phyloP scores from a whole-genome alignment of 495 filamentous ascomycete species.

The Pyrenopolyporus hunteri region DNA sequence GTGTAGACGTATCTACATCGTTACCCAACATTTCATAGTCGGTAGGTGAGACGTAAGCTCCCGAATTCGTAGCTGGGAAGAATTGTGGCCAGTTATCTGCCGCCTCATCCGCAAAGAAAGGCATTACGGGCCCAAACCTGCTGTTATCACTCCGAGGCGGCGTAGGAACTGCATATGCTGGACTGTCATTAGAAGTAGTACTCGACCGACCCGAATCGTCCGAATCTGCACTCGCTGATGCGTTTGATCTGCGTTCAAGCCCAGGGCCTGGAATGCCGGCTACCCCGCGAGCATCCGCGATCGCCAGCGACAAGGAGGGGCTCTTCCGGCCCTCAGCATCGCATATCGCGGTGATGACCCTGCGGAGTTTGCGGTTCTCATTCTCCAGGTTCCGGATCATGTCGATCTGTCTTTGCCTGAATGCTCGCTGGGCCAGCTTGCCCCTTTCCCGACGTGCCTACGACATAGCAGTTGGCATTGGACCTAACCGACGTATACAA shows the following conservation, averaged over 20 bases:
- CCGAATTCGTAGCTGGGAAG: not conserved
- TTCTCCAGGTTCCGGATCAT: constrained; percentile 23
- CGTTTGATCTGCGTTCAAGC: not conserved
- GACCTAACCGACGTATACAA: not conserved
- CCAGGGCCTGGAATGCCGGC: constrained; percentile 9
- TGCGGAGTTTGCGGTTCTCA: constrained; percentile 25
- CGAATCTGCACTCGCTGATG: not conserved
- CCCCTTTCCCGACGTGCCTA: constrained; percentile 35
- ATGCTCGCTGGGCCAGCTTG: constrained; percentile 32
- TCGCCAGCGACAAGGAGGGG: constrained; percentile 3
- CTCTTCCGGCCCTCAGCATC: constrained; percentile 6
- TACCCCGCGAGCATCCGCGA: constrained; percentile 13
- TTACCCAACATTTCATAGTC: not conserved
- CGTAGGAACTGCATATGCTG: not conserved
- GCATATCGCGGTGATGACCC: constrained; percentile 21
- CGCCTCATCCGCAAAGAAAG: not conserved
- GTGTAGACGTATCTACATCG: not conserved
- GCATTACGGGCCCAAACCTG: not conserved
- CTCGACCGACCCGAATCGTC: constrained; percentile 20
- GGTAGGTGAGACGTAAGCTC: not conserved
- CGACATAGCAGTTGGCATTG: constrained; percentile 3
- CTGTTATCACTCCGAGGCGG: not conserved
- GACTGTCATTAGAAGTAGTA: constrained; percentile 4
- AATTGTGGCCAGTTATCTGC: constrained; percentile 9
- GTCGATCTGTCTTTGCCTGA: constrained; percentile 35